These are phyloP conservation scores for Centaurea solstitialis DNA, from an alignment of 129 eudicot genomes.

Conservation along the genomic window DNA sequence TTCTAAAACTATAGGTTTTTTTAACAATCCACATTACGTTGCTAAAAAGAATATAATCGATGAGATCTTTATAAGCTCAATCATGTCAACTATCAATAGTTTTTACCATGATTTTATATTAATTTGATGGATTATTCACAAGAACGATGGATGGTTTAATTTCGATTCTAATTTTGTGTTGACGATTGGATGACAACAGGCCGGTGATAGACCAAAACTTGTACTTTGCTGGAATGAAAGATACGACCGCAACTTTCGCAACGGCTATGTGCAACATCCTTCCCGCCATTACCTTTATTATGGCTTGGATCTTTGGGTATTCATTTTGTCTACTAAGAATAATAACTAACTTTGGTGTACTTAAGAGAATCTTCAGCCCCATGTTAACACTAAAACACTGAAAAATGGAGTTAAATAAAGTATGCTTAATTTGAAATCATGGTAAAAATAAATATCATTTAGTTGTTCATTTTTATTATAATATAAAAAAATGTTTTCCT, in stretches of 20 bases:
- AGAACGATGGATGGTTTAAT: background rate
- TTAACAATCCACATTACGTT: no score
- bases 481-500: no score
- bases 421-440: no score
- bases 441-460: no score
- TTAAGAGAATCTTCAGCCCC: background rate
- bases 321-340: background rate
- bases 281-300: constrained; percentile 53
- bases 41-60: no score
- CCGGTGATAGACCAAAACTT: constrained; percentile 59
- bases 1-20: background rate
- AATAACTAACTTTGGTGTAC: background rate
- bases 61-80: no score
- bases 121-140: background rate
- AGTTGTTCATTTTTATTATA: no score
- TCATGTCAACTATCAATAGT: background rate
- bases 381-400: no score
- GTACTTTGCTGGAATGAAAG: constrained; percentile 44
- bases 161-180: background rate
- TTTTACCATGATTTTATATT: background rate
- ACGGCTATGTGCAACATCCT: constrained; percentile 49
- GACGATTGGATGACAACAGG: constrained; percentile 26
- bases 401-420: no score
- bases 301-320: constrained; percentile 52
- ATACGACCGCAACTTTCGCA: constrained; percentile 51